Evolutionary conservation across 31 red algal species (phyloP), one percentile per base, ranked within the genome.

Genomic region (Porphyra umbilicalis): DNA sequence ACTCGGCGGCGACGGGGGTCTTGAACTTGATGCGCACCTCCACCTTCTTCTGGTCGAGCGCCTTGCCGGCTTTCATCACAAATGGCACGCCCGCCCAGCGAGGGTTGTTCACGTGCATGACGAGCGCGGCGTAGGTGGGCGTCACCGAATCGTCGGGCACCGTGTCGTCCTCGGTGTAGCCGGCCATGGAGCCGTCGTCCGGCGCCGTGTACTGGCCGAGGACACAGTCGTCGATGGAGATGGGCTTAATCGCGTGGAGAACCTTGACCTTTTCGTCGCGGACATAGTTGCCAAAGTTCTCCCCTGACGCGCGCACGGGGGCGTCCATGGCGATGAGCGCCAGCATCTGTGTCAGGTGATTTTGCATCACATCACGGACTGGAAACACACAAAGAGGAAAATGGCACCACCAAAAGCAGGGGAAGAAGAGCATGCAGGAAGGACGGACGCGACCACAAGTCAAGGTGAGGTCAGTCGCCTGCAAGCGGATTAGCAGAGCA

Each of bases 71-170:
- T 38, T 83, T 38, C 88, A 99, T 85, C 42, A 99, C 85, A 38
- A 99, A 93, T 34, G 97, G 97, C 32, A 99, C 97, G 36, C 94
- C 92, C 31, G 92, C 90, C 97, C 97, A 99, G 29, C 97, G 82
- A n/a, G 91, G 81, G 80, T 96, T 99, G 76, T 96, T 87, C 36
- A 99, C 94, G 79, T 93, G 87, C 81, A 99, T 81, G 40, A 94
- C 91, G 76, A 92, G 81, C 20, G 87, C 89, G 32, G 97, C 97
- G 81, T 90, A 96, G 31, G 97, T 99, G 35, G 94, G 85, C 13
- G 91, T 94, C 33, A 84, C 88, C 8, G 94, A 96, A 57, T 94
- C 89, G 36, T 96, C 83, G 13, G 97, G 94, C 35, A 99, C 97
- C 35, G 86, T 86, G 20, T 94, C 81, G 42, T 99, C 94, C 18